These are phyloP conservation scores for Arabidopsis hybrid DNA, from an alignment of 441 rosid genomes.

Conservation along the genomic window DNA sequence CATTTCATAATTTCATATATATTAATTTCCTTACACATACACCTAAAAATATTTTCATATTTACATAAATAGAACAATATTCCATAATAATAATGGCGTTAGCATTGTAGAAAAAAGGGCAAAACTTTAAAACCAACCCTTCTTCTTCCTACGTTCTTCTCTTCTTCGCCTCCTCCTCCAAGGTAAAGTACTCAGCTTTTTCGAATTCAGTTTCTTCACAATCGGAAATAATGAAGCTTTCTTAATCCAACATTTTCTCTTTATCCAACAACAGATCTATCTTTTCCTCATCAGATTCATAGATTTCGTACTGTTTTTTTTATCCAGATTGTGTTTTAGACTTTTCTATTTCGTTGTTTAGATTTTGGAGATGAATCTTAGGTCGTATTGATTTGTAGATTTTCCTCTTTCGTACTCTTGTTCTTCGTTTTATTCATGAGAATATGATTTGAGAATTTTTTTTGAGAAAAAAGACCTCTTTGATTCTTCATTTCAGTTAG, in stretches of 20 bases:
- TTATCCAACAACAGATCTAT: constrained; percentile 28
- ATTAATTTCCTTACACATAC: constrained; percentile 24
- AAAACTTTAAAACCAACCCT: not conserved
- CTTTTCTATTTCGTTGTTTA: not conserved
- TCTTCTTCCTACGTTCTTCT: constrained; percentile 3
- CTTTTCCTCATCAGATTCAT: constrained; percentile 12
- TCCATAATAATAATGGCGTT: constrained; percentile 22
- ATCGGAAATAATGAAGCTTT: not conserved
- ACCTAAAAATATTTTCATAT: constrained; percentile 12
- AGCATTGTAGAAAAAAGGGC: not conserved
- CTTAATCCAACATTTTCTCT: constrained; percentile 14
- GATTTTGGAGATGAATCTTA: not conserved
- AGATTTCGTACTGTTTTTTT: constrained; percentile 13
- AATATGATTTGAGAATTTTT: not conserved
- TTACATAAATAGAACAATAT: constrained; percentile 34
- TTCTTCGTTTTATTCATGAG: not conserved
- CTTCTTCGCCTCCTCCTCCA: constrained; percentile 33
- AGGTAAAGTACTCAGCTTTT: constrained; percentile 35
- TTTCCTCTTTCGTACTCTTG: not conserved
- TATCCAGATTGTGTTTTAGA: not conserved
- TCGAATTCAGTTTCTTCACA: constrained; percentile 11
- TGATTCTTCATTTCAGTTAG: not conserved
- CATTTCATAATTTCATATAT: not conserved
- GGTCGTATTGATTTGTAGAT: constrained; percentile 3
- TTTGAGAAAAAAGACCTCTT: not conserved